Evolutionary conservation across 306 rosid genomes (phyloP), one percentile per base, ranked within the genome.

Genomic region (Vicia faba): DNA sequence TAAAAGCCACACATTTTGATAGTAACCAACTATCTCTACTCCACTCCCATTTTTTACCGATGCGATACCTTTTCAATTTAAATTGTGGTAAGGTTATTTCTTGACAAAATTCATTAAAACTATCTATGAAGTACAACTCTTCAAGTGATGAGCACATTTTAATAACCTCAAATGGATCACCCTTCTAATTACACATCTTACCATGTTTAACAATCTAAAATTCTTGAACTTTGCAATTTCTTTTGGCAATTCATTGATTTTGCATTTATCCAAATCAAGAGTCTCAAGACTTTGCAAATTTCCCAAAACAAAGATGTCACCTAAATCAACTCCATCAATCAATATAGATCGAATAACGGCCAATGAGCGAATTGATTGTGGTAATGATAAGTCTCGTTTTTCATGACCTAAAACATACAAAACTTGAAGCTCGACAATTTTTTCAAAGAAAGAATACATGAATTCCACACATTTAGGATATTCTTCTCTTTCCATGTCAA

Each of bases 151-250:
- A 4, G 49, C 74, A 71, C 16, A 29, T 39, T 28, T 3, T 19
- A 49, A 76, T 69, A 18, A 69, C 75, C 10, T 76, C 8, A 12
- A 38, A 58, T 19, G 66, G 63, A 54, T 63, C 49, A 4, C 26
- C 15, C 0, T 9, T n/a, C 9, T 7, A 44, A 44, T n/a, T n/a
- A 12, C 19, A 14, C 50, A 44, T 5, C 0, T 0, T 14, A 1
- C 4, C 50, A 44, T 5, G 8, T 14, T n/a, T 14, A 44, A n/a
- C 19, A 44, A 44, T n/a, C 2, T 72, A 5, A 78, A 48, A 3
- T 53, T 78, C 18, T 5, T 1, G 0, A 73, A 0, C 20, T 48
- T 0, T 5, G 0, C 0, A 2, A 79, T 50, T 23, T 9, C 7
- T 0, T 0, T 2, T 11, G 82, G 75, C 15, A 78, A 3, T 33